phyloP scores from a whole-genome alignment of 805 yeast genomes.

The Suhomyces canberraensis region DNA sequence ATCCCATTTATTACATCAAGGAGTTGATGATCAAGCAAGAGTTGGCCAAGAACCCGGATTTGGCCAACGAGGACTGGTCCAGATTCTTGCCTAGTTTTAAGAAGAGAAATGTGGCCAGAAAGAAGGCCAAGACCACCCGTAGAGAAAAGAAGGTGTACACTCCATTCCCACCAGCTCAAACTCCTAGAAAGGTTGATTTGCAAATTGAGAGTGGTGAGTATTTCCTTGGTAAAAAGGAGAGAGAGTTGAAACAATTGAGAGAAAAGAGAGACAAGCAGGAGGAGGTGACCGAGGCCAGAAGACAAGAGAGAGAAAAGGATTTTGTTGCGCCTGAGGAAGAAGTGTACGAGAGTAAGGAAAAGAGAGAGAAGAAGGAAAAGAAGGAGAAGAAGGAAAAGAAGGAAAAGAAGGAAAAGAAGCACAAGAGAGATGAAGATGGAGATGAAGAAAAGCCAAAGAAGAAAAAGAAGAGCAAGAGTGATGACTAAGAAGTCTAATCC shows the following conservation, averaged over 20 bases:
- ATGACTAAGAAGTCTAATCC: neutral
- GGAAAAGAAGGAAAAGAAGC: constrained; percentile 24
- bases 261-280: constrained; percentile 79
- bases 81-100: constrained; percentile 94
- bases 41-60: constrained; percentile 89
- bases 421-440: constrained; percentile 2
- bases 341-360: constrained; percentile 43
- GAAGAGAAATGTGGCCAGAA: constrained; percentile 92
- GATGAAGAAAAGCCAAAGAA: constrained; percentile 6
- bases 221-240: constrained; percentile 85
- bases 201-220: constrained; percentile 98
- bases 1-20: constrained; percentile 96
- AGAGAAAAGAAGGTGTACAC: constrained; percentile 81
- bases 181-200: constrained; percentile 94
- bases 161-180: constrained; percentile 98
- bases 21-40: constrained; percentile 97
- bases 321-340: constrained; percentile 85
- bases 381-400: constrained; percentile 22
- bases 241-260: constrained; percentile 63
- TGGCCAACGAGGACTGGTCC: constrained; percentile 95
- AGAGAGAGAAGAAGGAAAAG: constrained; percentile 27
- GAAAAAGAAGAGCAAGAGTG: neutral
- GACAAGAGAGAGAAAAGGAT: constrained; percentile 70
- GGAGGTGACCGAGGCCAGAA: constrained; percentile 61
- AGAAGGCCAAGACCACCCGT: constrained; percentile 70